phyloP scores from a whole-genome alignment of 1,284 basidiomycete species.

The Cryptococcus sp. region DNA sequence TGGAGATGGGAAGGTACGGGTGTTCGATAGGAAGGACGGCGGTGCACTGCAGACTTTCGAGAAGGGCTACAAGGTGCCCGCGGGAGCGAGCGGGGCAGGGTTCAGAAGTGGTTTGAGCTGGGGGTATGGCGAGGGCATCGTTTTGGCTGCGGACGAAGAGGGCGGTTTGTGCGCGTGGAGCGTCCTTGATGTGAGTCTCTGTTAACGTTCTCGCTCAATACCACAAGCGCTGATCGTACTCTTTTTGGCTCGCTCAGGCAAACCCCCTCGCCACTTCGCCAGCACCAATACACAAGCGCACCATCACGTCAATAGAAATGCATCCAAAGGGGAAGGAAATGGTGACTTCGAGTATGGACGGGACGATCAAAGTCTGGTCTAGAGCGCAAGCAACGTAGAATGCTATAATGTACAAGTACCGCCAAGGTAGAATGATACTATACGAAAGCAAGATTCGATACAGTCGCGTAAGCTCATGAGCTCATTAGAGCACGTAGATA shows the following conservation, averaged over 20 bases:
- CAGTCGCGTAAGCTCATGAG: too few species aligned
- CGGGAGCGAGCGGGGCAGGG: constrained; percentile 63
- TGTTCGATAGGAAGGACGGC: constrained; percentile 83
- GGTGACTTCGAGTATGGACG: constrained; percentile 63
- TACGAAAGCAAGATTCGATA: too few species aligned
- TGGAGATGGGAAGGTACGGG: constrained; percentile 77
- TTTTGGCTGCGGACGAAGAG: constrained; percentile 86
- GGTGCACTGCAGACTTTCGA: constrained; percentile 77
- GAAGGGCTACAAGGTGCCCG: constrained; percentile 60
- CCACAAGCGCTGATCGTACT: too few species aligned
- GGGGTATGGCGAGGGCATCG: constrained; percentile 74
- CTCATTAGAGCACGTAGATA: too few species aligned
- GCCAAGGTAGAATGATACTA: too few species aligned
- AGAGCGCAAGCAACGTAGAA: constrained; percentile 4
- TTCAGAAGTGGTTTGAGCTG: constrained; percentile 77
- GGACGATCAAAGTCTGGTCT: constrained; percentile 45
- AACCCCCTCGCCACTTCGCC: constrained; percentile 67
- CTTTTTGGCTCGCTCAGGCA: constrained; percentile 53
- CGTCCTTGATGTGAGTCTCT: constrained; percentile 71
- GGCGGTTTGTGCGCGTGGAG: constrained; percentile 91
- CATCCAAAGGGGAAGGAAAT: constrained; percentile 80
- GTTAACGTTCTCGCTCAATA: too few species aligned
- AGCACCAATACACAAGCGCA: constrained; percentile 72
- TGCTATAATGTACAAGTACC: neutral
- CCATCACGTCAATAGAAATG: constrained; percentile 87